Base-by-base conservation (phyloP, 1,284 basidiomycete species). In the Coriolopsis trogii region DNA sequence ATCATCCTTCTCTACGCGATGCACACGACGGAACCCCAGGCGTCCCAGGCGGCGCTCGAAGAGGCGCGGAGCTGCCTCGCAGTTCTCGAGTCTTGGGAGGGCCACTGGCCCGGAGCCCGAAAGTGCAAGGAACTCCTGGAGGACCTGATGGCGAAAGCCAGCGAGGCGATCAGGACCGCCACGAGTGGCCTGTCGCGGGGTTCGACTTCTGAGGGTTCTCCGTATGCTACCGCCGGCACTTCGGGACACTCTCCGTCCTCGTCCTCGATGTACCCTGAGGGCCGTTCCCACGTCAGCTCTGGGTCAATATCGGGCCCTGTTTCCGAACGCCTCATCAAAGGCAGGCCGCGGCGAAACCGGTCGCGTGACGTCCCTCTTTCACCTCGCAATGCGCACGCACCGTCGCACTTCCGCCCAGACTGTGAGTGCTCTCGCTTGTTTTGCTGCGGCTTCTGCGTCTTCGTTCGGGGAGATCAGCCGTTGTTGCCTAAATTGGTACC, bases 1-100 rank as follows among this genome's bases (percentile, higher is more conserved):
- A 92, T 95, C 63, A 84, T 94, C 39, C 73, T 95, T 30, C 75
- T 95, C 3, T 95, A 89, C 70, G 89, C 93, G 42, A 93, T 94
- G 81, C 91, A 93, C 66, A 84, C 87, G 1, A 65, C 81, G 4
- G 91, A 94, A 53, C 69, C 80, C 25, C 77, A 82, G 36, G 83
- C 86, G 29, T 81, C 87, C 23, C 70, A 78, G 33, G 79, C 85
- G 9, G 92, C 92, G 9, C 88, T 92, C 79, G 84, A 89, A 3
- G 91, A 93, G 70, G 91, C 89, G 8, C 86, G 84, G 66, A 85
- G 82, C 52, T 87, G 89, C 46, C 71, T 93, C 33, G 67, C 72
- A 18, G 85, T 89, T 15, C 73, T 95, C 47, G 85, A 86, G 63
- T 83, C 84, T 4, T 90, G 92, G 81, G 92, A 93, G 70, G 90